Conservation (phyloP, 192 early-diverging fungal species). For the Linderina pennispora region DNA sequence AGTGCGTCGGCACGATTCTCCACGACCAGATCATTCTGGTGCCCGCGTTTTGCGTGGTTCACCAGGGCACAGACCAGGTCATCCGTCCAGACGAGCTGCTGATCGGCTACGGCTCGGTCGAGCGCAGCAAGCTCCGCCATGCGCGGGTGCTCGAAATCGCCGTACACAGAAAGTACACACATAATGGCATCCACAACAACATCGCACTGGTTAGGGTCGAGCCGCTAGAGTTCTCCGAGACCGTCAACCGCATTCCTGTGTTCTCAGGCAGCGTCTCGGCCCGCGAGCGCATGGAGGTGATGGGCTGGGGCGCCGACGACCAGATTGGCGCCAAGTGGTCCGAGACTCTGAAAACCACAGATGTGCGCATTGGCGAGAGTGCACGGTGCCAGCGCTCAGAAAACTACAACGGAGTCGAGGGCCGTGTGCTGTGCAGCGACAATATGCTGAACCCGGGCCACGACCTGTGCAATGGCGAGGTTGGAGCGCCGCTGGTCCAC, state of each 20-base stretch:
- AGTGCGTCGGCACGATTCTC: constrained; percentile 1
- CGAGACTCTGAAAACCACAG: constrained; percentile 1
- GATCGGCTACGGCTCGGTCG: constrained; percentile 1
- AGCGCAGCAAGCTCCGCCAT: constrained; percentile 6
- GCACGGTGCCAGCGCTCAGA: neutral
- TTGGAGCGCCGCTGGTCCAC: constrained; percentile 2
- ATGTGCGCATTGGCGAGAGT: neutral
- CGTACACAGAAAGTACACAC: neutral
- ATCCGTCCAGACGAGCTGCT: neutral
- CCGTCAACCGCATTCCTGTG: constrained; percentile 1
- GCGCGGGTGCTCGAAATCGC: constrained; percentile 1
- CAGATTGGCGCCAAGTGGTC: constrained; percentile 1
- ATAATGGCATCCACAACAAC: constrained; percentile 1
- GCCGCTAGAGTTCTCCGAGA: neutral
- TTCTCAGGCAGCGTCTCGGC: constrained; percentile 1
- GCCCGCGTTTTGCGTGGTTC: constrained; percentile 1
- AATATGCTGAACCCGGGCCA: constrained; percentile 2
- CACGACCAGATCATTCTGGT: neutral
- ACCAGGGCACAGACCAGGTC: neutral
- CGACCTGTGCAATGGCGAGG: constrained; percentile 7
- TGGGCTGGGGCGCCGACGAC: constrained; percentile 2
- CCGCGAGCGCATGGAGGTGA: neutral
- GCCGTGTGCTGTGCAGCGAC: constrained; percentile 3
- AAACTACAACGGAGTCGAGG: constrained; percentile 7
- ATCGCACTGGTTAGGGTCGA: constrained; percentile 3